Evolutionary conservation across 2,329 filamentous ascomycete genomes (phyloP), one percentile per base, ranked within the genome.

Genomic region (Cercospora sp.): DNA sequence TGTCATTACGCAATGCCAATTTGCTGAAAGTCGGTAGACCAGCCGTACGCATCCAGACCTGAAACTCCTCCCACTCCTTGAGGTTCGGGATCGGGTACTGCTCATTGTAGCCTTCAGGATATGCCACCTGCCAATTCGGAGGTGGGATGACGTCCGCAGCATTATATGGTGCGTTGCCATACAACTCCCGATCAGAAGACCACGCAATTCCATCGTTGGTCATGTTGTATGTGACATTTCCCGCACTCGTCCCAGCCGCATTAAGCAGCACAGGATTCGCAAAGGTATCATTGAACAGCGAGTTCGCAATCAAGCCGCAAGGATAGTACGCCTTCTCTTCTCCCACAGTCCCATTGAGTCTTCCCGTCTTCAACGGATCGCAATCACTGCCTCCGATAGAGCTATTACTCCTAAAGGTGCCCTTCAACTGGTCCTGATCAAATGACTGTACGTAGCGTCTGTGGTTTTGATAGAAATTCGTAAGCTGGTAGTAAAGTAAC

Each of bases 381-480:
- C 94, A 97, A 68, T 90, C 86, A 45, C 92, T 90, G 33, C 81
- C 81, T 33, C 85, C 81, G 73, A 98, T 91, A 1, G 87, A 85
- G 39, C 73, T 74, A 66, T 85, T 86, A 33, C 83, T 83, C 18
- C 91, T 86, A 10, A 84, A 85, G 5, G 88, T 83, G 57, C 94
- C 95, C 72, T 90, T 91, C 63, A 99, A 84, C 80, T 99, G 95
- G 63, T 91, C 85, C 66, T 90, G 86, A 76, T 94, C 91, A 75
- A 96, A 91, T 1, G 92, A 96, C 77, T 93, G 91, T 69, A 97
- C 95, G 74, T 99, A 99, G 80, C 94, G 90, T 72, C 95, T 91
- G 79, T 99, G 95, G 79, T 99, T 99, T 81, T 99, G 95, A 83
- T 98, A 98, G 83, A 99, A 99, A 82, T 98, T 97, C 67, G 93